phyloP scores from a whole-genome alignment of 148 eudicot species.

The Diospyros kaki region DNA sequence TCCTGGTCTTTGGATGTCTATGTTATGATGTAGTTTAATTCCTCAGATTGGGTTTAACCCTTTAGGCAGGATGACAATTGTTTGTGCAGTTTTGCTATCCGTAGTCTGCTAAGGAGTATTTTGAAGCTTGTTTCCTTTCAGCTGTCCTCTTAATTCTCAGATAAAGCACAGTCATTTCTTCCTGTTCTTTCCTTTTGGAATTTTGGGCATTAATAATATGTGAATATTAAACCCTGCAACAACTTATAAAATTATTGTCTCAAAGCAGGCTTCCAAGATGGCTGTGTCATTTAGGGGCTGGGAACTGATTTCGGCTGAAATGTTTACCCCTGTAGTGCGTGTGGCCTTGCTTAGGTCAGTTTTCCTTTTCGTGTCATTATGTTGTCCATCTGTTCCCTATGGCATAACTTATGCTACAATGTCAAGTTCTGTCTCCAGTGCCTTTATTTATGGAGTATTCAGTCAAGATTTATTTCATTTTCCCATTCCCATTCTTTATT shows the following conservation, averaged over 20 bases:
- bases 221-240: slow-evolving; percentile 36
- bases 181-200: slow-evolving; percentile 57
- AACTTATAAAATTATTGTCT: slow-evolving; percentile 83
- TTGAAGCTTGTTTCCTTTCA: slow-evolving; percentile 13
- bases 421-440: slow-evolving; percentile 38
- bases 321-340: slow-evolving; percentile 90
- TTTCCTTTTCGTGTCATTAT: slow-evolving; percentile 49
- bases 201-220: slow-evolving; percentile 51
- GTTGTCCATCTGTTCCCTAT: slow-evolving; percentile 36
- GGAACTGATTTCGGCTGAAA: slow-evolving; percentile 97
- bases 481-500: slow-evolving; percentile 9
- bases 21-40: no score
- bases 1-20: no score
- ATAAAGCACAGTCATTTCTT: slow-evolving; percentile 40
- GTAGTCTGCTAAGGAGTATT: no score
- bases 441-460: slow-evolving; percentile 22
- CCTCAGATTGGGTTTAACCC: no score
- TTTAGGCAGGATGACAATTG: no score
- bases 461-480: slow-evolving; percentile 23
- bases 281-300: slow-evolving; percentile 99
- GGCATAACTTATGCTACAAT: slow-evolving; percentile 60
- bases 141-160: neutral
- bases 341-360: slow-evolving; percentile 99
- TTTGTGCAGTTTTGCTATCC: no score
- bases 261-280: slow-evolving; percentile 92